Base-by-base conservation (phyloP, 1,284 basidiomycete genomes). In the Waitea zeae region DNA sequence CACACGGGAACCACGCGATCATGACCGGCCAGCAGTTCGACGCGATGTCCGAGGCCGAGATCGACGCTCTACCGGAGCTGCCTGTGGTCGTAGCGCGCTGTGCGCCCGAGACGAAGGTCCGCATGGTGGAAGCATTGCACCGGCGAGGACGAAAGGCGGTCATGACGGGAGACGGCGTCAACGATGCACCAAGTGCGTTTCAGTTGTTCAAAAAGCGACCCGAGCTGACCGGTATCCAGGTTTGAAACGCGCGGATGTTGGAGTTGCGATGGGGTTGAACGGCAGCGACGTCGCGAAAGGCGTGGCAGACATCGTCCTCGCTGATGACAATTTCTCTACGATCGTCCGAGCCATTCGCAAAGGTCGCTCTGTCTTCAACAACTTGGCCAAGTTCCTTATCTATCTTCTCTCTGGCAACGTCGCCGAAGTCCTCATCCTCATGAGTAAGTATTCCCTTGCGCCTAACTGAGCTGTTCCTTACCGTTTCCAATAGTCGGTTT, bases 241-340 rank as follows among this genome's bases (percentile, higher is more conserved):
- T 44, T 38, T 80, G 40, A 79, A 79, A 56, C 66, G 45, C 51
- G 68, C 71, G 15, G 67, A 69, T 34, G 66, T 75, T 17, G 71
- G 71, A 35, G 70, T 80, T 42, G 75, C 69, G 6, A 80, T 82
- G 76, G 77, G 76, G 22, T n/a, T n/a, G n/a, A 67, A 63, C 4
- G 76, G 76, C n/a, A 68, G 67, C 4, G 76, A 80, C 43, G 75
- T 80, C 18, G 76, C 77, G 27, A 71, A 70, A 46, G 65, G 64
- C 36, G 58, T 60, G 4, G 61, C 69, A 12, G 71, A 75, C 48
- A 57, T 80, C 33, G 75, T 80, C 1, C 56, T 80, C 34, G 67
- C 69, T 20, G 72, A 79, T 47, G 74, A 81, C 56, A 78, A 81
- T 55, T 81, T 81, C 49, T 68, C 71, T 28, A 71, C 70, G 14